These are phyloP conservation scores for Pisolithus sp. DNA, from an alignment of 768 basidiomycete genomes.

Conservation along the genomic window DNA sequence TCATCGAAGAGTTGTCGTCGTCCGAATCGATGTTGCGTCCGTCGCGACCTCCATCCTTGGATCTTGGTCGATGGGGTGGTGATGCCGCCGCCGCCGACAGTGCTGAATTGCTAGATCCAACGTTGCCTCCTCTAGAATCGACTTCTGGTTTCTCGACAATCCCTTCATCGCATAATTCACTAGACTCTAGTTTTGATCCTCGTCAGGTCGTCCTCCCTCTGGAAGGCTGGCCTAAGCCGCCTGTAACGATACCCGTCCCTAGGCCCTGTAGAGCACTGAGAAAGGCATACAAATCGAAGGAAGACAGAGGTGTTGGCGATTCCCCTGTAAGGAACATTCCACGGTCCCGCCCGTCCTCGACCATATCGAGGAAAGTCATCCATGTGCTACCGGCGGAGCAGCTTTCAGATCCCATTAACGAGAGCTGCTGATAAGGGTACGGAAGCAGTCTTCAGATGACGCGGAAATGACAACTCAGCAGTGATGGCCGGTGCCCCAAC, in stretches of 20 bases:
- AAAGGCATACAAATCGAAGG: conserved; percentile 1
- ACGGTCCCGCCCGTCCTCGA: neutral
- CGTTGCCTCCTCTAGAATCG: conserved; percentile 18
- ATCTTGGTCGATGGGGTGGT: neutral
- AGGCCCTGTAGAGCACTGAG: conserved; percentile 5
- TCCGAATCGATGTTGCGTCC: neutral
- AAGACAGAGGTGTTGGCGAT: neutral
- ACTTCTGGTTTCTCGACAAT: conserved; percentile 15
- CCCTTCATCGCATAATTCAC: conserved; percentile 28
- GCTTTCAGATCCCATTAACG: neutral
- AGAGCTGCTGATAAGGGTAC: neutral
- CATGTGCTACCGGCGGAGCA: neutral
- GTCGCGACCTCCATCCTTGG: conserved; percentile 4
- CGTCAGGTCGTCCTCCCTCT: conserved; percentile 4
- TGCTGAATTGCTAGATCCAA: conserved; percentile 8
- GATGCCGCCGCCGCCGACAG: conserved; percentile 4
- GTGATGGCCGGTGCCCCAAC: too few relatives aligned
- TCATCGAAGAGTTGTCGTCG: conserved; percentile 3
- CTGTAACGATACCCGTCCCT: conserved; percentile 10
- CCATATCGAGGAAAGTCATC: neutral
- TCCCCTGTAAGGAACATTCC: neutral
- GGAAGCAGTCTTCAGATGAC: neutral
- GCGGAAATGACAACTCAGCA: too few relatives aligned
- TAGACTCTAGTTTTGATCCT: conserved; percentile 22
- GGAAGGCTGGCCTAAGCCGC: conserved; percentile 19